Evolutionary conservation across 2,329 filamentous ascomycete species (phyloP).

Genomic region (Esteya vermicola): DNA sequence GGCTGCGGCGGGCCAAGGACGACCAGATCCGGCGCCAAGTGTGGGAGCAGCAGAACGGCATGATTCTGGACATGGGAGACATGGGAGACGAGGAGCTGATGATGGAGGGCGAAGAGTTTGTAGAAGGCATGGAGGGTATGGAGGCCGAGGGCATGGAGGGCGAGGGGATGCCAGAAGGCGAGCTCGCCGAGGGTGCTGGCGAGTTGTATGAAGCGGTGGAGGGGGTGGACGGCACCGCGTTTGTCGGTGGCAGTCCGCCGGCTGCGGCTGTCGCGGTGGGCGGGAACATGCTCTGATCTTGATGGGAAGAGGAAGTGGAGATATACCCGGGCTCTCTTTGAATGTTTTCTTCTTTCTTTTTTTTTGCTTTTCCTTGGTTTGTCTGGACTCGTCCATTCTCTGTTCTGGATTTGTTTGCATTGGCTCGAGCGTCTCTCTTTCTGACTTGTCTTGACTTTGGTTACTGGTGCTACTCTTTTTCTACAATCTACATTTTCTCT

Average conservation of each 20-base stretch:
- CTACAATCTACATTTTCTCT: too few species aligned
- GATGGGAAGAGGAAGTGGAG: too few species aligned
- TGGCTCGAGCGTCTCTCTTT: neutral
- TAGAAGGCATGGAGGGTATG: neutral
- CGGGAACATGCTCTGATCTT: too few species aligned
- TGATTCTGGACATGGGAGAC: conserved; percentile 23
- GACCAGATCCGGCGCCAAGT: conserved; percentile 73
- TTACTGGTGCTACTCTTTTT: too few species aligned
- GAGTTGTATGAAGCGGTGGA: too few species aligned
- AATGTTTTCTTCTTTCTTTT: neutral
- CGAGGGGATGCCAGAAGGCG: neutral
- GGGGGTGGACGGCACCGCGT: too few species aligned
- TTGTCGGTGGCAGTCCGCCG: too few species aligned
- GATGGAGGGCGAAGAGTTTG: neutral
- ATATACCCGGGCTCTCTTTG: too few species aligned
- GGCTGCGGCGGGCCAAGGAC: conserved; percentile 70
- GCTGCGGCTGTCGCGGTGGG: too few species aligned
- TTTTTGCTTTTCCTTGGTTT: neutral
- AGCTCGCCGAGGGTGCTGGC: too few species aligned
- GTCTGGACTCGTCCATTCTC: neutral
- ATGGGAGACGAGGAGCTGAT: neutral
- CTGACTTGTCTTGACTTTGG: neutral
- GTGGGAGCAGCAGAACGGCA: conserved; percentile 51
- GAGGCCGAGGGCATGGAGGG: neutral
- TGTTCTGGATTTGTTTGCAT: neutral